These are phyloP conservation scores for Candida schatavii DNA, from an alignment of 805 yeast species.

Conservation along the genomic window DNA sequence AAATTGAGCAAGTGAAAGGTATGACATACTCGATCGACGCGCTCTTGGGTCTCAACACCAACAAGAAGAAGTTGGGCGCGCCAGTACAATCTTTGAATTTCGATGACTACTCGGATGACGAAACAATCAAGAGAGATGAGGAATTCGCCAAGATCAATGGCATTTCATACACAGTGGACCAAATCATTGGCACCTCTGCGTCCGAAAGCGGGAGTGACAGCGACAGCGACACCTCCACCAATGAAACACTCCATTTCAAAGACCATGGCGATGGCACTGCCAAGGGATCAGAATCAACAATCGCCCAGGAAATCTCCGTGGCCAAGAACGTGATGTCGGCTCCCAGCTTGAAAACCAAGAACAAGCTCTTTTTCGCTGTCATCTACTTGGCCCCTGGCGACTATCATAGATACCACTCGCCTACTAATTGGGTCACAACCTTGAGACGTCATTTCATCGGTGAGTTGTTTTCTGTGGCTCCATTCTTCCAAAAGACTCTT, in stretches of 20 bases:
- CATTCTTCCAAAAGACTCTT: constrained; percentile 86
- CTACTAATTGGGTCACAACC: constrained; percentile 93
- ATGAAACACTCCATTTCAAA: constrained; percentile 45
- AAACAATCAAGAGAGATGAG: constrained; percentile 51
- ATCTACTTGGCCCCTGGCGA: constrained; percentile 98
- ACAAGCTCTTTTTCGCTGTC: constrained; percentile 78
- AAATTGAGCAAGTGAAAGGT: constrained; percentile 96
- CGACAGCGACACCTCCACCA: constrained; percentile 11
- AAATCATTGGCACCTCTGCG: constrained; percentile 62
- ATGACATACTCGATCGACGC: constrained; percentile 89
- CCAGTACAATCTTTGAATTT: constrained; percentile 51
- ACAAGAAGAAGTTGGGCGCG: constrained; percentile 47
- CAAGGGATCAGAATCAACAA: constrained; percentile 26
- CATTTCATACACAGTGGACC: constrained; percentile 66
- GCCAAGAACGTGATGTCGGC: constrained; percentile 27
- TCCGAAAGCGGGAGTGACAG: neutral
- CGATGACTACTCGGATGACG: constrained; percentile 15
- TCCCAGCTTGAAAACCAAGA: constrained; percentile 15
- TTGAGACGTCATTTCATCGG: constrained; percentile 94
- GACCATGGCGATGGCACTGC: constrained; percentile 68
- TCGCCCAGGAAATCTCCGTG: constrained; percentile 35
- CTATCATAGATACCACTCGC: constrained; percentile 95
- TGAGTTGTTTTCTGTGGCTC: constrained; percentile 92
- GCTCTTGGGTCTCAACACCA: constrained; percentile 64
- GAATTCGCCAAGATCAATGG: constrained; percentile 81